These are phyloP conservation scores for Pulveroboletus sp. DNA, from an alignment of 768 basidiomycete genomes.

Conservation along the genomic window DNA sequence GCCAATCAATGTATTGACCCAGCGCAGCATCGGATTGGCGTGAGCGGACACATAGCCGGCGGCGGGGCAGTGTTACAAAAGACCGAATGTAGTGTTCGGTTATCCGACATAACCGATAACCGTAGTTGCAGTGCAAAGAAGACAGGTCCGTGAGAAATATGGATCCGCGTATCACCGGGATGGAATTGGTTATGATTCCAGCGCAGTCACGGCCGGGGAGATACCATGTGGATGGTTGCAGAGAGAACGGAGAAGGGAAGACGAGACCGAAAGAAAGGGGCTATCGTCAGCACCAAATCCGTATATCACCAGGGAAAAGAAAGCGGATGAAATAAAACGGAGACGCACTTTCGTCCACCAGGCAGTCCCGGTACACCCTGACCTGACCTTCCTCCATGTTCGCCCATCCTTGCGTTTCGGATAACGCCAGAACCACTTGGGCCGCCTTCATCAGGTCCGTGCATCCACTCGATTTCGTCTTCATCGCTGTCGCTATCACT, in stretches of 20 bases:
- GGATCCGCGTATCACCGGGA: not conserved
- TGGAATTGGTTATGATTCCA: slow-evolving; percentile 2
- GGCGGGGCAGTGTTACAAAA: slow-evolving; percentile 10
- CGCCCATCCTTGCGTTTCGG: not conserved
- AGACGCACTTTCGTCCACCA: slow-evolving; percentile 28
- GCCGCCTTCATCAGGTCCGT: slow-evolving; percentile 7
- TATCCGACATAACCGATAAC: slow-evolving; percentile 8
- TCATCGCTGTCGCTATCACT: slow-evolving; percentile 33
- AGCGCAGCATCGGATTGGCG: slow-evolving; percentile 2
- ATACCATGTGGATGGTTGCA: not conserved
- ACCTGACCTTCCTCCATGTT: not conserved
- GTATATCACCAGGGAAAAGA: not conserved
- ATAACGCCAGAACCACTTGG: not conserved
- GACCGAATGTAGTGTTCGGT: slow-evolving; percentile 6
- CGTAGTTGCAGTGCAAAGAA: not conserved
- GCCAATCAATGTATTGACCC: slow-evolving; percentile 13
- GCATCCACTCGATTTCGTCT: slow-evolving; percentile 26
- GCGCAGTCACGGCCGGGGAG: not conserved
- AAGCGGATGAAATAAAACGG: not conserved
- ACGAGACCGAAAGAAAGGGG: not conserved
- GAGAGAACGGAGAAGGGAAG: not conserved
- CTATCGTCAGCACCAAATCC: slow-evolving; percentile 12
- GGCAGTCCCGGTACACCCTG: slow-evolving; percentile 10
- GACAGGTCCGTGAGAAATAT: not conserved
- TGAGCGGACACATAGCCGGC: slow-evolving; percentile 16